Evolutionary conservation across 2,329 filamentous ascomycete species (phyloP).

Genomic region (Exophiala viscosa): DNA sequence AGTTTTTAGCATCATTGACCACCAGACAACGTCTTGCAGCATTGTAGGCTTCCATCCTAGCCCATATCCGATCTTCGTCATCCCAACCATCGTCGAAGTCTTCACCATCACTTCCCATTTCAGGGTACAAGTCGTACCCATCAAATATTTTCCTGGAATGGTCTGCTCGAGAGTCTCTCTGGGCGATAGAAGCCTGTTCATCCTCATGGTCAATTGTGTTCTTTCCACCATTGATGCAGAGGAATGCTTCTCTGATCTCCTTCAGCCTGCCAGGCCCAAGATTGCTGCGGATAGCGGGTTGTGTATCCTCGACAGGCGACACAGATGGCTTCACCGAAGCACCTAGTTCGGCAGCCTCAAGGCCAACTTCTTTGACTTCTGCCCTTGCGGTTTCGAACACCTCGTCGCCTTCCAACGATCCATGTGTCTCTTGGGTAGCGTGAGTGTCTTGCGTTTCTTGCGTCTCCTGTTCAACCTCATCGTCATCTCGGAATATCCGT

Average conservation of each 20-base stretch:
- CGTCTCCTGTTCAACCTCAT: constrained; percentile 12
- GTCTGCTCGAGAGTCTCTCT: too few species aligned
- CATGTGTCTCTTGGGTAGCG: constrained; percentile 4
- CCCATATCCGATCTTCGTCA: constrained; percentile 5
- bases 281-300: not conserved
- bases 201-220: not conserved
- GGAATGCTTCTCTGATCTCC: not conserved
- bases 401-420: constrained; percentile 5
- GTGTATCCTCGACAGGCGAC: not conserved
- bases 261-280: not conserved
- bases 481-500: constrained; percentile 14
- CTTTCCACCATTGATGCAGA: not conserved
- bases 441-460: constrained; percentile 9
- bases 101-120: not conserved
- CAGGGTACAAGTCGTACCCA: too few species aligned
- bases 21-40: constrained; percentile 20
- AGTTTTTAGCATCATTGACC: constrained; percentile 16
- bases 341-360: not conserved
- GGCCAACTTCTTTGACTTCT: not conserved
- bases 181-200: not conserved
- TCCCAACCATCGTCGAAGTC: not conserved
- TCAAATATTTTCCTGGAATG: too few species aligned
- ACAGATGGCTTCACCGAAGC: too few species aligned
- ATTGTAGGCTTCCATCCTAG: constrained; percentile 21
- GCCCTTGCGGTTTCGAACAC: constrained; percentile 4